Base-by-base conservation (phyloP, 2,329 filamentous ascomycete genomes). In the Pezicula radicicola region DNA sequence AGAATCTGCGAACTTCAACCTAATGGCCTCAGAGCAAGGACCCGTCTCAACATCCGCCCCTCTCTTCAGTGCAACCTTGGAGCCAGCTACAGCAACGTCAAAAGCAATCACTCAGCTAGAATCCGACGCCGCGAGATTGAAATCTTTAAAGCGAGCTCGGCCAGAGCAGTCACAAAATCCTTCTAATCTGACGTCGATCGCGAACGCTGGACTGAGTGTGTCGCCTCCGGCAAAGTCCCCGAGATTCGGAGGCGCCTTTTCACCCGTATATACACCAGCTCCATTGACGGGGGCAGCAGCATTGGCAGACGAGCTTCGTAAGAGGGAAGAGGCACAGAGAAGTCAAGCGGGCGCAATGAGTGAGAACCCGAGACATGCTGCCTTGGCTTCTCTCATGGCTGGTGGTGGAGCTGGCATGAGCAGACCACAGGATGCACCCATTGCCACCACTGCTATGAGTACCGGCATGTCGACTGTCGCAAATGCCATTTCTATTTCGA, bases 301-400 rank as follows among this genome's bases (percentile, higher is more conserved):
- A 48, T 66, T 80, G 36, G 78, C 78, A 57, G 79, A 83, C 63
- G 75, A 80, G 62, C 72, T 73, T 55, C 73, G 73, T 45, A 73
- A 72, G 57, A 71, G 73, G 54, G 75, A 78, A 61, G 72, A 77
- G 48, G 71, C 73, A 36, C 68, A 71, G 41, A 68, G 65, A 49
- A 66, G 68, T 47, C 71, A 72, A 35, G 46, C 50, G 21, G 44
- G 52, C 47, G 72, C 72, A 35, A 74, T 71, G 46, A 81, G 73
- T 63, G 77, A 81, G 39, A 80, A 81, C 49, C 76, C 79, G 18
- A 72, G 72, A n/a, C 78, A 80, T 49, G 75, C 71, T 53, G 78
- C 74, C 30, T 68, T 84, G 28, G 72, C 75, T 19, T 78, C 78
- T 18, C 70, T 84, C 45, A 75, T 83, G 70, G 77, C 79, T 35